phyloP scores from a whole-genome alignment of 768 basidiomycete species.

The Tephrocybe sp. region DNA sequence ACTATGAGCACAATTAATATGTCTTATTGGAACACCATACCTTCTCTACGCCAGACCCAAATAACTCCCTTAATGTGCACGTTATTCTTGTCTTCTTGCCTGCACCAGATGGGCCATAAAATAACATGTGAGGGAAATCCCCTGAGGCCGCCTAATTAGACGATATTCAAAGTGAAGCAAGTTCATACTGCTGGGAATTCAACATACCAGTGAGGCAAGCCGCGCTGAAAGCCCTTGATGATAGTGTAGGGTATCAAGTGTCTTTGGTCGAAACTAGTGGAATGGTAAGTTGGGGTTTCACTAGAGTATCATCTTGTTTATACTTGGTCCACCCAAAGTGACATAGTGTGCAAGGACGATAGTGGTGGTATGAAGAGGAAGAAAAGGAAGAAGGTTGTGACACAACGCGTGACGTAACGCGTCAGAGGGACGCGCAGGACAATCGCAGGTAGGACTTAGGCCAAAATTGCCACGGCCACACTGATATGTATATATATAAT shows the following conservation, averaged over 20 bases:
- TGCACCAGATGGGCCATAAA: conserved; percentile 96
- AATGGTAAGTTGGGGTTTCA: not conserved
- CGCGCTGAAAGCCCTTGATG: conserved; percentile 78
- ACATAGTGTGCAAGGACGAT: conserved; percentile 35
- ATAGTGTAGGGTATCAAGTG: conserved; percentile 85
- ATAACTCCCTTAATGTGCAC: conserved; percentile 84
- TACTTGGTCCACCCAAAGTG: conserved; percentile 70
- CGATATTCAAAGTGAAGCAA: not conserved
- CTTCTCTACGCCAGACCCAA: conserved; percentile 92
- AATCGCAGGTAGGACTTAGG: too few species aligned
- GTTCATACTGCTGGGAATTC: not conserved
- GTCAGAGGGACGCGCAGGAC: not conserved
- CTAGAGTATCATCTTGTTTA: not conserved
- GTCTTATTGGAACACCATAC: conserved; percentile 35
- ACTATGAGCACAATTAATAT: not conserved
- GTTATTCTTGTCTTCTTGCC: conserved; percentile 98
- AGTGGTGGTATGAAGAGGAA: not conserved
- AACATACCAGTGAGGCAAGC: conserved; percentile 71
- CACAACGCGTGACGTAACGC: conserved; percentile 19
- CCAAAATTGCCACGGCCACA: not conserved
- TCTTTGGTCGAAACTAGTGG: conserved; percentile 76
- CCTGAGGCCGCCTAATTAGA: conserved; percentile 70
- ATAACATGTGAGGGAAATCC: conserved; percentile 96
- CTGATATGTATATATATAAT: not conserved
- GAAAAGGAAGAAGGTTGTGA: not conserved